A percentile compares a stretch with the other conserved stretches of the same genome.
Evolutionary conservation across 768 basidiomycete species (phyloP).

Genomic region (Russula brevipes): DNA sequence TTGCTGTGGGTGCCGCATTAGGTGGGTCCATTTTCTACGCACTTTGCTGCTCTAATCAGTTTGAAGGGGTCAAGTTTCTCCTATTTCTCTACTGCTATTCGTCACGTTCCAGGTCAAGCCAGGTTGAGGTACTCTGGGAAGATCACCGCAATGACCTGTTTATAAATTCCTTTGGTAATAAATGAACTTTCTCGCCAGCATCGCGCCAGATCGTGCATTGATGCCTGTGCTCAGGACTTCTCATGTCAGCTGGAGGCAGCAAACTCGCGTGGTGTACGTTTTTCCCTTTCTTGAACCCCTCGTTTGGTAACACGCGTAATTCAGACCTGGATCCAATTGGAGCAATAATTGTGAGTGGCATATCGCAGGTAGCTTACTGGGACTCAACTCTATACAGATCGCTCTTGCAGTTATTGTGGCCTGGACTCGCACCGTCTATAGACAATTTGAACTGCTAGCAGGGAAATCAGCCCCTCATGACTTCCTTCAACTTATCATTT

Average conservation of each 20-base stretch:
- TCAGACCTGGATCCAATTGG: conserved; percentile 74
- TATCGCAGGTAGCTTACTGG: background rate
- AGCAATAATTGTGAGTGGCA: conserved; percentile 56
- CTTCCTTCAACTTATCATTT: conserved; percentile 85
- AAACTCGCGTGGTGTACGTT: conserved; percentile 74
- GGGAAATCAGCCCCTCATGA: conserved; percentile 91
- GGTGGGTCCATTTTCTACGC: conserved; percentile 40
- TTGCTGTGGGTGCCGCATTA: conserved; percentile 79
- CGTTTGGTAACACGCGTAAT: background rate
- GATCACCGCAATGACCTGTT: conserved; percentile 94
- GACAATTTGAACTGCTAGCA: conserved; percentile 80
- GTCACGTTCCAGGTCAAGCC: conserved; percentile 75
- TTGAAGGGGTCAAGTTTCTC: conserved; percentile 71
- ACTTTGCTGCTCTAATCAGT: conserved; percentile 5
- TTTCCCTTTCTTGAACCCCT: conserved; percentile 7
- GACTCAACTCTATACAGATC: conserved; percentile 47
- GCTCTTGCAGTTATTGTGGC: conserved; percentile 70
- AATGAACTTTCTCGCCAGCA: conserved; percentile 21
- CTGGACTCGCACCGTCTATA: conserved; percentile 72
- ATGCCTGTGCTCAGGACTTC: conserved; percentile 46
- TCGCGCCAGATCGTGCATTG: background rate
- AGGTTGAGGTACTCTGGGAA: conserved; percentile 94
- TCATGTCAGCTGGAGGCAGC: conserved; percentile 80
- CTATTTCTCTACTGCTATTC: conserved; percentile 86
- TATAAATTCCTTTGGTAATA: conserved; percentile 67